Conservation (phyloP, 2,329 filamentous ascomycete species). For the Aspergillus pseudoterreus region DNA sequence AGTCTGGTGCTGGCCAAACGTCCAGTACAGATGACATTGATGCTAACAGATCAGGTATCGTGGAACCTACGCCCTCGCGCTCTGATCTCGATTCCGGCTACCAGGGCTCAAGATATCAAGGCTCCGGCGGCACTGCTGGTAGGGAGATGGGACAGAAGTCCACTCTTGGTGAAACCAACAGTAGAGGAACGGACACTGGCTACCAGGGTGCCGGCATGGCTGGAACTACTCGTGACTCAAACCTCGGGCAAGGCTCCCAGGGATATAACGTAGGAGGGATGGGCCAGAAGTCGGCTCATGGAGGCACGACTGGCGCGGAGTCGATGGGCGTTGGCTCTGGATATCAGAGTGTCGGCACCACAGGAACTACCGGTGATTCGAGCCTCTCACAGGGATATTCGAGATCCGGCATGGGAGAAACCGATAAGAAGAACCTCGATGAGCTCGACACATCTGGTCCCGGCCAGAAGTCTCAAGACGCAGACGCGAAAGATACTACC, state of each 20-base stretch:
- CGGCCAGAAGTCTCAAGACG: not conserved
- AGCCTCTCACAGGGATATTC: not conserved
- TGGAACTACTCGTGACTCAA: not conserved
- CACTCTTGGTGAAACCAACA: not conserved
- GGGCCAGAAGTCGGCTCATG: not conserved
- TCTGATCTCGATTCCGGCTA: not conserved
- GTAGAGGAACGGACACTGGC: not conserved
- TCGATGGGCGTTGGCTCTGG: not conserved
- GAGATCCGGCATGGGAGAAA: not conserved
- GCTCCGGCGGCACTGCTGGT: not conserved
- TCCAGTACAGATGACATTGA: not conserved
- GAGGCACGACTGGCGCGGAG: not conserved
- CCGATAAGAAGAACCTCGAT: not conserved
- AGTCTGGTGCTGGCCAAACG: not conserved
- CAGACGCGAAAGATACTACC: not conserved
- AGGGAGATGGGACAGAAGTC: not conserved
- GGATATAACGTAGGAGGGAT: not conserved
- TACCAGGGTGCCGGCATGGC: not conserved
- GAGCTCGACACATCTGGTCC: not conserved
- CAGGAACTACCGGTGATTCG: not conserved
- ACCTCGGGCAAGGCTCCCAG: not conserved
- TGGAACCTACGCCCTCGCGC: not conserved
- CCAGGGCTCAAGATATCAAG: not conserved
- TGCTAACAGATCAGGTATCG: not conserved
- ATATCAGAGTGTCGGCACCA: not conserved